Evolutionary conservation across 169 alveolate species (phyloP).

Genomic region (Cryptosporidium tyzzeri): DNA sequence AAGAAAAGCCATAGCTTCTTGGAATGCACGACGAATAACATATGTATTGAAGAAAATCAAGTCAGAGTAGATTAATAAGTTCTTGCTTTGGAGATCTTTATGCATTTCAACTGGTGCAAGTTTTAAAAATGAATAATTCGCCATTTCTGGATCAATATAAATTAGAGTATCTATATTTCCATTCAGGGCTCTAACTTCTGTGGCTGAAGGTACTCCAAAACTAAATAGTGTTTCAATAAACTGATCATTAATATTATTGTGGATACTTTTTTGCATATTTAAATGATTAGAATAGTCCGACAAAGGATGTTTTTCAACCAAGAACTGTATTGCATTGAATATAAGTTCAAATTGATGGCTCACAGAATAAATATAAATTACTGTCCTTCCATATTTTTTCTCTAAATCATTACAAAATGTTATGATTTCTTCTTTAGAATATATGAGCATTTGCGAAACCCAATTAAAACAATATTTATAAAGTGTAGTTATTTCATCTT

Average conservation of each 20-base stretch:
- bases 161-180: neutral
- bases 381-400: constrained; percentile 41
- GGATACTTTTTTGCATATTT: neutral
- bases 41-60: constrained; percentile 13
- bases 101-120: constrained; percentile 49
- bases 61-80: constrained; percentile 1
- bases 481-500: neutral
- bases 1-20: constrained; percentile 4
- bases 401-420: constrained; percentile 44
- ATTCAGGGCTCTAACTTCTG: constrained; percentile 6
- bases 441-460: neutral
- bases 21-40: neutral
- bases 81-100: neutral
- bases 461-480: constrained; percentile 20
- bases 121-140: constrained; percentile 3
- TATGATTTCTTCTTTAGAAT: neutral
- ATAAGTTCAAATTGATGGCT: constrained; percentile 40
- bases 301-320: constrained; percentile 40
- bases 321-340: neutral
- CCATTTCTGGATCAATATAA: constrained; percentile 17
- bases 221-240: neutral
- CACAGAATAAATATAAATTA: constrained; percentile 27
- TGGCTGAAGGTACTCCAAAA: constrained; percentile 1
- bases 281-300: constrained; percentile 22
- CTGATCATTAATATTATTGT: neutral